Base-by-base conservation (phyloP, 352 stramenopile genomes). In the Achlya hypogyna region DNA sequence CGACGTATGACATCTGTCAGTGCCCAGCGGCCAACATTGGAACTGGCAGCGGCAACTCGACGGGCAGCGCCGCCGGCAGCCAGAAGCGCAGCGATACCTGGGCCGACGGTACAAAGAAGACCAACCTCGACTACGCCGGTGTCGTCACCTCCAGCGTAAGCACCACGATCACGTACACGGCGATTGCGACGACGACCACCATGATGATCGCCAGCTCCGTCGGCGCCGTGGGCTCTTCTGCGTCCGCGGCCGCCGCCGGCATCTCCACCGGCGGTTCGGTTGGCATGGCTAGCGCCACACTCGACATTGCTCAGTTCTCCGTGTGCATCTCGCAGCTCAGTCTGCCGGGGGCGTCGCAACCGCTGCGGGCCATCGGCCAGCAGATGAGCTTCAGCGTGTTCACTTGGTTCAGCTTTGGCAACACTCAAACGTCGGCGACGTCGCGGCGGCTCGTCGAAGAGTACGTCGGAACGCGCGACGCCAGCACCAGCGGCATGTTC, bases 271-370 rank as follows among this genome's bases (percentile, higher is more conserved):
- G 78, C 9, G 82, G 74, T 32, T 79, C 79, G 12, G 82, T 78
- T 16, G 86, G 80, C 35, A 79, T 86, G 45, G 84, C 78, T 22
- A 79, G 90, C 25, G 84, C 79, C 31, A 91, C 84, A 5, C 73
- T 93, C 5, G 84, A 93, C 58, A 81, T 93, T 42, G 90, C 82
- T 49, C 82, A 91, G 64, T 93, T 93, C 45, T 77, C 73, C 1
- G 84, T 93, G 42, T 76, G 90, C 16, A 75, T 91, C 53, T 89
- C 89, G 63, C 78, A 89, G 66, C 69, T 93, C 25, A 75, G 91
- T 47, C 77, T 93, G 28, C 63, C 80, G 8, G 82, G 84, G 53
- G 88, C 88, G 53, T 93, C 84, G 14, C 79, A 82, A 5, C 81
- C 82, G 35, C 65, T 93, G 56, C 60, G 78, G 16, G 69, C 87